Conservation (phyloP, 495 filamentous ascomycete species). For the Penicillium lagena region DNA sequence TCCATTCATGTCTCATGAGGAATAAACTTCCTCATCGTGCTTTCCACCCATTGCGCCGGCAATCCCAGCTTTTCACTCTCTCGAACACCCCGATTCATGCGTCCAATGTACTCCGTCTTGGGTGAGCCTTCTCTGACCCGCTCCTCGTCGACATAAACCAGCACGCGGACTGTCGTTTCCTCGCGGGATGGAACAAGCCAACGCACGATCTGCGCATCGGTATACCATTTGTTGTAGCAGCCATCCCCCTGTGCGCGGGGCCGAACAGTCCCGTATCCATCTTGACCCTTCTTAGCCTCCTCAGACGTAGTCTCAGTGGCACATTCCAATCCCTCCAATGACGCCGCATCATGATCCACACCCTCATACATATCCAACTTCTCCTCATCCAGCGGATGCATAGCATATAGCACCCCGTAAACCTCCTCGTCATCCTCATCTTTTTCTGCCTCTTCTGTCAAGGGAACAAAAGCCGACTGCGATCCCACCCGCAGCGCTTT, state of each 20-base stretch:
- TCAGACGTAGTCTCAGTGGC: neutral
- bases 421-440: conserved; percentile 22
- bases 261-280: conserved; percentile 26
- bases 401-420: conserved; percentile 60
- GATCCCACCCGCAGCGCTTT: conserved; percentile 14
- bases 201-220: conserved; percentile 21
- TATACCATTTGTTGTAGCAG: conserved; percentile 36
- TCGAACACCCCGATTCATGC: conserved; percentile 62
- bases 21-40: conserved; percentile 53
- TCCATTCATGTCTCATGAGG: conserved; percentile 9
- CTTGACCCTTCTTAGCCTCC: no score
- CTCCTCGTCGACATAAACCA: conserved; percentile 56
- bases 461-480: conserved; percentile 5
- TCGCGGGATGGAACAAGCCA: conserved; percentile 20
- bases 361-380: conserved; percentile 38
- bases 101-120: conserved; percentile 55
- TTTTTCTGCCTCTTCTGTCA: no score
- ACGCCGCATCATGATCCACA: conserved; percentile 19
- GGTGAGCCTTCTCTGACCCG: conserved; percentile 32
- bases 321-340: neutral
- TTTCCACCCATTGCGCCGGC: conserved; percentile 47
- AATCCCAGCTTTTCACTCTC: conserved; percentile 55
- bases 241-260: conserved; percentile 29
- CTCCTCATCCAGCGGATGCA: conserved; percentile 30
- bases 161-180: conserved; percentile 18